Base-by-base conservation (phyloP, 768 basidiomycete genomes). In the Cystofilobasidium bisporidii region DNA sequence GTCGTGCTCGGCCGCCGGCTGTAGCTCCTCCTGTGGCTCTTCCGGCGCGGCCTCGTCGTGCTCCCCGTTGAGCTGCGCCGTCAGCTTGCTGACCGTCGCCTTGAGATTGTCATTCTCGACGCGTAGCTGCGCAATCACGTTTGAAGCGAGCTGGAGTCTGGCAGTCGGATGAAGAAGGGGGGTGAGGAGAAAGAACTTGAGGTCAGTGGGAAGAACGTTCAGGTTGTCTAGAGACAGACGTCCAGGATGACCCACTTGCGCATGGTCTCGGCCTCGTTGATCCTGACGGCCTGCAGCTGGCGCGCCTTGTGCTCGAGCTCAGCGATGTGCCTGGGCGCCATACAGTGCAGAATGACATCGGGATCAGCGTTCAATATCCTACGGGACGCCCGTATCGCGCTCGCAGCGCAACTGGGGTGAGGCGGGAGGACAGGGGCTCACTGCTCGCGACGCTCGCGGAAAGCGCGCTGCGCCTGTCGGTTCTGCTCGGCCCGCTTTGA, bases 401-500 rank as follows among this genome's bases (percentile, higher is more conserved):
- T n/a, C n/a, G n/a, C n/a, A n/a, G n/a, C n/a, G n/a, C n/a, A n/a
- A n/a, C n/a, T n/a, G n/a, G n/a, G n/a, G n/a, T n/a, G n/a, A n/a
- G n/a, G n/a, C n/a, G n/a, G n/a, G n/a, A n/a, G 20, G 43, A 4
- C 8, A 3, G 43, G 20, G 20, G 3, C 53, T 26, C 53, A 56
- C 53, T 18, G 8, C 6, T 56, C 53, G 4, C 53, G 17, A 26
- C 53, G 26, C 53, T 56, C 53, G 17, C 53, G 26, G 53, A 56
- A 56, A 4, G 26, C 30, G 15, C n/a, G 17, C 53, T 56, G 53
- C 28, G 53, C 53, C 53, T 28, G 28, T 11, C 53, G 26, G 53
- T 56, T 56, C 53, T 56, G 53, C 53, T 56, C 53, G 8, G 53
- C 53, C 53, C 53, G 26, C 53, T 56, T 56, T 3, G 5, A 3